Conservation (phyloP, 1,139 yeast species). For the Hansenula sp. region DNA sequence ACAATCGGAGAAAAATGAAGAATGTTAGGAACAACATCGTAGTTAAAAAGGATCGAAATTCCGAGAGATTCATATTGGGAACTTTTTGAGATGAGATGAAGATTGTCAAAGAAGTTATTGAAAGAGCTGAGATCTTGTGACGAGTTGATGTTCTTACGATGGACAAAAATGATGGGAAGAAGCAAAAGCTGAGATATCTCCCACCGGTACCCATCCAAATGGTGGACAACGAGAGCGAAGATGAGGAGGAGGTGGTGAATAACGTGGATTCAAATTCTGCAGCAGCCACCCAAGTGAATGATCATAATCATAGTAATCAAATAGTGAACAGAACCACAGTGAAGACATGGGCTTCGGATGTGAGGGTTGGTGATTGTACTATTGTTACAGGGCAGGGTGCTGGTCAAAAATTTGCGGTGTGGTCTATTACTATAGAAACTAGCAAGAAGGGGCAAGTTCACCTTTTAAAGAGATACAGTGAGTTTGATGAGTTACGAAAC, state of each 20-base stretch:
- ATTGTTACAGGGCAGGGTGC: slow-evolving; percentile 29
- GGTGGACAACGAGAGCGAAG: slow-evolving; percentile 18
- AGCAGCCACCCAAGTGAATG: no score
- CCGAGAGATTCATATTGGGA: no score
- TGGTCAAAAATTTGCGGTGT: slow-evolving; percentile 35
- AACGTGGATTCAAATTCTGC: background rate
- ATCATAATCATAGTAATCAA: background rate
- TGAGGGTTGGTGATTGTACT: slow-evolving; percentile 35
- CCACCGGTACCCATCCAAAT: slow-evolving; percentile 28
- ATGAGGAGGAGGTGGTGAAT: slow-evolving; percentile 4
- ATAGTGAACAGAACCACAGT: background rate
- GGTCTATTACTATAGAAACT: slow-evolving; percentile 33
- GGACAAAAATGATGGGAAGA: slow-evolving; percentile 1
- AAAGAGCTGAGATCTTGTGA: no score
- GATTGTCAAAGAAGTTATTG: background rate
- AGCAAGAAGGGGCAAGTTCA: slow-evolving; percentile 38
- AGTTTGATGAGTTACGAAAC: slow-evolving; percentile 48
- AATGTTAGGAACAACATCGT: no score
- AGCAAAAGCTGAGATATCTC: slow-evolving; percentile 14
- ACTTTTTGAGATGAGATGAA: background rate
- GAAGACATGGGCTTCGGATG: slow-evolving; percentile 34
- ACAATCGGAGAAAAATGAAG: background rate
- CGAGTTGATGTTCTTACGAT: background rate
- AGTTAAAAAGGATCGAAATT: no score
- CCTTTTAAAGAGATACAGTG: slow-evolving; percentile 61